Conservation (phyloP, 306 rosid species). For the Lathyrus oleraceus region DNA sequence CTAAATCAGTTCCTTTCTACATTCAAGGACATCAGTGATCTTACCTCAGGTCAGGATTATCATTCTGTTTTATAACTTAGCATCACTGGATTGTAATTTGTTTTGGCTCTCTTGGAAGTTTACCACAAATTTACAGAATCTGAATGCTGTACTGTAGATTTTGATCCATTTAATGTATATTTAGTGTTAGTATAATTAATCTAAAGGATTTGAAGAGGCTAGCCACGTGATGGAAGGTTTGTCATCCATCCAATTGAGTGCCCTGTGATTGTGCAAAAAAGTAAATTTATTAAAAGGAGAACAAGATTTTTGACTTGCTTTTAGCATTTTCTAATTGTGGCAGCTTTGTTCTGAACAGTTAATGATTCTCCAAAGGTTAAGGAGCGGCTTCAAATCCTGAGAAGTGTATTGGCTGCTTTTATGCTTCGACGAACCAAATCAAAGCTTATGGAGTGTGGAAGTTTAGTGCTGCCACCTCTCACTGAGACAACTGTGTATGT, state of each 20-base stretch:
- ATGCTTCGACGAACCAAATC: slow-evolving; percentile 90
- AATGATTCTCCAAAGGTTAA: slow-evolving; percentile 49
- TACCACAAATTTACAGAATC: slow-evolving; percentile 21
- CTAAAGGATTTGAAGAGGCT: slow-evolving; percentile 22
- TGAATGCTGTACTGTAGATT: slow-evolving; percentile 6
- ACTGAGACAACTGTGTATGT: slow-evolving; percentile 83
- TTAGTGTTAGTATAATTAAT: background rate
- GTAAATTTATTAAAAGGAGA: slow-evolving; percentile 1
- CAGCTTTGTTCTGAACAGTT: slow-evolving; percentile 48
- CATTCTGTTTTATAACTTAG: slow-evolving; percentile 3
- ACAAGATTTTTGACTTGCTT: slow-evolving; percentile 9
- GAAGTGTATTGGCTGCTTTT: slow-evolving; percentile 69
- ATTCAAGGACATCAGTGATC: slow-evolving; percentile 74
- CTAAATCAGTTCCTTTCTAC: slow-evolving; percentile 73
- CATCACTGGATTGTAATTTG: slow-evolving; percentile 18
- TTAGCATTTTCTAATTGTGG: slow-evolving; percentile 28
- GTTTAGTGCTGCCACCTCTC: slow-evolving; percentile 77
- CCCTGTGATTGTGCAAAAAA: slow-evolving; percentile 26
- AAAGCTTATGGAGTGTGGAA: slow-evolving; percentile 74
- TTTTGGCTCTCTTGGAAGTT: slow-evolving; percentile 21
- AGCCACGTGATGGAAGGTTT: slow-evolving; percentile 32
- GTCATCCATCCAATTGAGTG: slow-evolving; percentile 12
- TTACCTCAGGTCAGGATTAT: slow-evolving; percentile 56
- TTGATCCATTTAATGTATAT: slow-evolving; percentile 6
- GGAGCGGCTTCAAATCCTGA: slow-evolving; percentile 58